Conservation (phyloP, 2,329 filamentous ascomycete species). For the Fusarium sororula region DNA sequence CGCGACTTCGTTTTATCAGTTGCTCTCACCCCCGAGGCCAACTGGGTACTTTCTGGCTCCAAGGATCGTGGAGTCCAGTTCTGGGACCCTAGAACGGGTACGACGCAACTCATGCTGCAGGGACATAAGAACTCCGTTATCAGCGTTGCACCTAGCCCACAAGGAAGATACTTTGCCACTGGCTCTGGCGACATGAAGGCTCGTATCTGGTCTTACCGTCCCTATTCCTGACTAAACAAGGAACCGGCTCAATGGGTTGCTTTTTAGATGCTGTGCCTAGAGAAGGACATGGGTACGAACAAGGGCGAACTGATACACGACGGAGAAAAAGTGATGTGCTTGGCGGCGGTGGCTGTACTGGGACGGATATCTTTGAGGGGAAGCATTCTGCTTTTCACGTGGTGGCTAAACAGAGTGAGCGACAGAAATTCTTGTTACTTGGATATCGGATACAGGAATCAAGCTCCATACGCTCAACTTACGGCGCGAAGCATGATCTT, state of each 20-base stretch:
- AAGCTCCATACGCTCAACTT: constrained; percentile 24
- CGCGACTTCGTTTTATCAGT: constrained; percentile 98
- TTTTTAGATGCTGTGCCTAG: constrained; percentile 16
- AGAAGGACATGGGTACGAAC: constrained; percentile 13
- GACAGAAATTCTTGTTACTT: constrained; percentile 38
- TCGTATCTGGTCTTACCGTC: constrained; percentile 90
- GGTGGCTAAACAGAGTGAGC: constrained; percentile 24
- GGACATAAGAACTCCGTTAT: constrained; percentile 99
- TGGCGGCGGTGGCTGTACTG: constrained; percentile 14
- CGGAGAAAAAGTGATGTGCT: constrained; percentile 12
- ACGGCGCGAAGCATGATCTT: constrained; percentile 34
- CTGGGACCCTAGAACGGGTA: constrained; percentile 94
- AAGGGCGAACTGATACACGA: constrained; percentile 13
- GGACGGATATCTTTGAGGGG: constrained; percentile 13
- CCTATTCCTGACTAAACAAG: constrained; percentile 48
- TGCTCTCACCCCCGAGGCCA: constrained; percentile 90
- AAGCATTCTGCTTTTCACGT: constrained; percentile 17
- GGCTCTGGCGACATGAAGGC: constrained; percentile 98
- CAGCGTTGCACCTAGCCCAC: constrained; percentile 92
- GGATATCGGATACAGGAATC: constrained; percentile 31
- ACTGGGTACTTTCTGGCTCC: constrained; percentile 96
- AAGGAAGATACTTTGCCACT: constrained; percentile 89
- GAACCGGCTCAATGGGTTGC: constrained; percentile 18
- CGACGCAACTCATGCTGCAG: constrained; percentile 97
- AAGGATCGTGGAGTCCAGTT: constrained; percentile 98